Base-by-base conservation (phyloP, 805 yeast genomes). In the Tetrapisispora phaffii region DNA sequence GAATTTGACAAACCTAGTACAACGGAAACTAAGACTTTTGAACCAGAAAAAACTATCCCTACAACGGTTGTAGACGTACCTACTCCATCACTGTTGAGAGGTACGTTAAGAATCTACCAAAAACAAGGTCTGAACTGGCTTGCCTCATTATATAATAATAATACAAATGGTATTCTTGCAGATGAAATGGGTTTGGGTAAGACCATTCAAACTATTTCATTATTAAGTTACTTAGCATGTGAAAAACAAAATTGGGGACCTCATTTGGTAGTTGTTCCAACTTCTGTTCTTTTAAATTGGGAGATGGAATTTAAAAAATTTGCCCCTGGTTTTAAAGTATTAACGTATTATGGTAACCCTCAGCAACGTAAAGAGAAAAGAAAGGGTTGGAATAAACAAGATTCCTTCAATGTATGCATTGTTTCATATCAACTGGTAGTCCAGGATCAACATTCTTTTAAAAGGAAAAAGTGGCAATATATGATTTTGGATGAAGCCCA, bases 151-250 rank as follows among this genome's bases (percentile, higher is more conserved):
- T 90, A 89, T 67, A 86, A 86, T 60, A 86, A 86, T 57, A 79
- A 85, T 46, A 93, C 97, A 5, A 93, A 93, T 62, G 98, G 99
- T 51, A 93, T 93, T 42, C 72, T 93, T 39, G 99, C 99, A 1
- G 99, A 93, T 65, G 99, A 93, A 62, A 93, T 93, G 99, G 99
- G 99, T 45, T 73, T 93, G 35, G 98, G 94, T 53, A 93, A 93
- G 61, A 93, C 99, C 0, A 90, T 93, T 47, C 99, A 93, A 62
- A 93, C 98, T 0, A 93, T 93, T 43, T 77, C 97, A 0, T 66
- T 93, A 35, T 66, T 93, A 17, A 73, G 94, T 0, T 89, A 89
- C 61, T 69, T 93, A 43, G 98, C 99, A 0, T 87, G 96, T 56
- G 95, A 83, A 55, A 89, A 89, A 57, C 84, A 85, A 47, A 77